Evolutionary conservation across 148 eudicot genomes (phyloP).

Genomic region (Pouteria glomerata): DNA sequence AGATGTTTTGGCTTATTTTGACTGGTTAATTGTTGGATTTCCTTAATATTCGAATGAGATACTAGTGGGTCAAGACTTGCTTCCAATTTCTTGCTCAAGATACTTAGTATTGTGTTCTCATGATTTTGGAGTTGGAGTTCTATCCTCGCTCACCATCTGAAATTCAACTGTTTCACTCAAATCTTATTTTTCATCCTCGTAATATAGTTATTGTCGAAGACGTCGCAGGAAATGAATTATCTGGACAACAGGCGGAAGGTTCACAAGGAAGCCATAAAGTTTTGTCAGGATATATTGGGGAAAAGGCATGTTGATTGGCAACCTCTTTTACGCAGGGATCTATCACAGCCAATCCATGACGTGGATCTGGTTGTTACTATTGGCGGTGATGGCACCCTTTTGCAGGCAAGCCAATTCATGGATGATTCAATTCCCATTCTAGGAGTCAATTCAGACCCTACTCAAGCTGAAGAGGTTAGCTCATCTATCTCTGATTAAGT

Average conservation of each 20-base stretch:
- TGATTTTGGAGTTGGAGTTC: background rate
- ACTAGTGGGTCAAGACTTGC: background rate
- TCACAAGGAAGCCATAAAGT: constrained; percentile 68
- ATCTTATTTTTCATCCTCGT: constrained; percentile 10
- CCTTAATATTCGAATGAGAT: background rate
- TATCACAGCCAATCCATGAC: constrained; percentile 60
- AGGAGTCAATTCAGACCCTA: constrained; percentile 97
- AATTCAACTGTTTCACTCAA: background rate
- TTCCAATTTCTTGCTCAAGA: background rate
- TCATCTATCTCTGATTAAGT: background rate
- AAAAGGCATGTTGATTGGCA: constrained; percentile 62
- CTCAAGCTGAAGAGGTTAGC: constrained; percentile 67
- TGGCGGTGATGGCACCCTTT: constrained; percentile 96
- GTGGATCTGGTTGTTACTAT: constrained; percentile 80
- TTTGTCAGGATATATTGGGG: constrained; percentile 66
- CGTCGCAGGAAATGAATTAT: constrained; percentile 50
- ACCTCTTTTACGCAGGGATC: constrained; percentile 39
- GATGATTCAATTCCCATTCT: constrained; percentile 79
- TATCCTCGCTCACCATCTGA: background rate
- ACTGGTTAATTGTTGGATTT: background rate
- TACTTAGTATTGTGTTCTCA: background rate
- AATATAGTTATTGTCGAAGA: constrained; percentile 9
- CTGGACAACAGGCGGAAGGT: constrained; percentile 57
- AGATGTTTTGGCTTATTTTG: background rate
- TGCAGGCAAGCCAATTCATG: constrained; percentile 83